These are phyloP conservation scores for Ascobolus immersus DNA, from an alignment of 495 filamentous ascomycete species.

Conservation along the genomic window DNA sequence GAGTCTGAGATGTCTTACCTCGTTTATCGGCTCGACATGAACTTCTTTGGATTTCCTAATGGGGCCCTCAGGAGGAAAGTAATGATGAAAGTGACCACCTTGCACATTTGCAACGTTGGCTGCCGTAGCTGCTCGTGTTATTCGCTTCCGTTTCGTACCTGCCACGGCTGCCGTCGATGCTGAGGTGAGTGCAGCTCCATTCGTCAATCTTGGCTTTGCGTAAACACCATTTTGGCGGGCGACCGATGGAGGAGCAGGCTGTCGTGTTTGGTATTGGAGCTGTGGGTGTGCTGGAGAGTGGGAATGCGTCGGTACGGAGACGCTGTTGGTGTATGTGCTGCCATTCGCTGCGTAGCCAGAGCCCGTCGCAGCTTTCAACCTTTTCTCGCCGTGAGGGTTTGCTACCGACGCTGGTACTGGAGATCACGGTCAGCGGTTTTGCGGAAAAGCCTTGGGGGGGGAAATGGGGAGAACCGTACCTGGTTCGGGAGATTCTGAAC, in stretches of 20 bases:
- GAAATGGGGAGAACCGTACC: no score
- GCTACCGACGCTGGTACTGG: no score
- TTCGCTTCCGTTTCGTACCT: constrained; percentile 35
- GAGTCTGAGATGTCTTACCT: constrained; percentile 36
- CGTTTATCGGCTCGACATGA: constrained; percentile 48
- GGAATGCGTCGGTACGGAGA: no score
- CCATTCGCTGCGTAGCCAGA: no score
- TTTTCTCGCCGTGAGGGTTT: no score
- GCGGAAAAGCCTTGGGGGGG: constrained; percentile 16
- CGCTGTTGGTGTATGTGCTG: no score
- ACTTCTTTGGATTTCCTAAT: constrained; percentile 84
- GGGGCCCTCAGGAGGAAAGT: constrained; percentile 61
- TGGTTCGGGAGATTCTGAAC: constrained; percentile 60
- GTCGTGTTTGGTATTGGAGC: no score
- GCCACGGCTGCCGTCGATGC: constrained; percentile 83
- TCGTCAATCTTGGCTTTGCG: constrained; percentile 13
- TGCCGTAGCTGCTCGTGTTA: constrained; percentile 6
- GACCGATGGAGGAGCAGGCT: no score
- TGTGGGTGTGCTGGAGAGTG: no score
- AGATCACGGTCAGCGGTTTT: no score
- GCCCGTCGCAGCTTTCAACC: no score
- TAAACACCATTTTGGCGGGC: constrained; percentile 59
- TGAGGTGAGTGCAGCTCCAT: constrained; percentile 52
- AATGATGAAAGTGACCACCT: constrained; percentile 51
- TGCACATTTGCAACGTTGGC: constrained; percentile 21